A percentile compares a stretch with the other conserved stretches of the same genome.
Conservation (phyloP, 2,329 filamentous ascomycete species). For the Amesomyces nigricolor region DNA sequence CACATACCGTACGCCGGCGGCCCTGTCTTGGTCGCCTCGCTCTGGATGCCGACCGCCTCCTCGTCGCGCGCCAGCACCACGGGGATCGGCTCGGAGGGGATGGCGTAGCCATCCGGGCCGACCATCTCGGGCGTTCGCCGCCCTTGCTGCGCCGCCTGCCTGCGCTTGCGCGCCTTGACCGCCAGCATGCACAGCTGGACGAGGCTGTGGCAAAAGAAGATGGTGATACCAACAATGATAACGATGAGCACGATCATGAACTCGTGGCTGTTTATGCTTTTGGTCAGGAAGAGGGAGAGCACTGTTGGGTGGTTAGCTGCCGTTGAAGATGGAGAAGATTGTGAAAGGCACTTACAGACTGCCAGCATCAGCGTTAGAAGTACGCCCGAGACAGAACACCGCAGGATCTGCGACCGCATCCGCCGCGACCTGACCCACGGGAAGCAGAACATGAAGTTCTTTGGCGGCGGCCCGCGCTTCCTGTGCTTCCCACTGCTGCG, state of each 20-base stretch:
- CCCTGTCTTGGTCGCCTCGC: constrained; percentile 50
- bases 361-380: constrained; percentile 55
- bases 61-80: constrained; percentile 72
- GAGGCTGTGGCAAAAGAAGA: constrained; percentile 76
- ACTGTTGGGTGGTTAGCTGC: constrained; percentile 43
- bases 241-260: constrained; percentile 77
- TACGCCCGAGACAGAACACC: constrained; percentile 59
- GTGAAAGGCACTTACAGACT: constrained; percentile 53
- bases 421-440: constrained; percentile 50
- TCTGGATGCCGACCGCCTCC: constrained; percentile 55
- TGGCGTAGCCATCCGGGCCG: constrained; percentile 58
- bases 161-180: constrained; percentile 38
- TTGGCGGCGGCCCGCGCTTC: constrained; percentile 32
- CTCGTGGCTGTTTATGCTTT: constrained; percentile 58
- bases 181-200: constrained; percentile 67
- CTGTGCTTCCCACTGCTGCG: constrained; percentile 11
- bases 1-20: constrained; percentile 84
- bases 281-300: constrained; percentile 63
- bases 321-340: neutral
- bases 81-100: constrained; percentile 67
- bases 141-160: constrained; percentile 28
- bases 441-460: constrained; percentile 48
- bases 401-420: constrained; percentile 51
- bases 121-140: constrained; percentile 39
- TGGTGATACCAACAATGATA: constrained; percentile 64